Evolutionary conservation across 345 rosid genomes (phyloP), one percentile per base, ranked within the genome.

Genomic region (Eucalyptus erythrocorys): DNA sequence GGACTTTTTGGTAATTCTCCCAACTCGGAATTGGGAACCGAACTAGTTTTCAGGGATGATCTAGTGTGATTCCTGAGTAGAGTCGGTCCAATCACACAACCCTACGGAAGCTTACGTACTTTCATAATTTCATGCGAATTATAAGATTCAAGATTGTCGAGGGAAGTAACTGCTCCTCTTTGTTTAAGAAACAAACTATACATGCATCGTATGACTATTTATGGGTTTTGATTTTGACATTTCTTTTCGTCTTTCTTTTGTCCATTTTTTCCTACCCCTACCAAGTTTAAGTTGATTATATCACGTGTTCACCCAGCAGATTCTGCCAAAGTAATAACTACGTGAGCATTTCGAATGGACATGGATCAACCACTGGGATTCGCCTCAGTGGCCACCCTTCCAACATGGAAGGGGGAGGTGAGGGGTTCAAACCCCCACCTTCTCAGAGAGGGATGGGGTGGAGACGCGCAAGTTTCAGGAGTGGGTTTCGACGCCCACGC

Each of bases 11-110:
- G n/a, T n/a, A n/a, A n/a, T n/a, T n/a, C n/a, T n/a, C n/a, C n/a
- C n/a, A 0, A 17, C 55, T 1, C 2, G 0, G 1, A 51, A 51
- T 51, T 3, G 0, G 0, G 24, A 51, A 51, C 1, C 2, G 0
- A 16, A 55, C 13, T 13, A 10, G 1, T 55, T 55, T 55, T 55
- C 27, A 55, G 1, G 27, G 3, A n/a, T 0, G 2, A 3, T 24
- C 5, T 1, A 0, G 2, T 55, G 0, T 24, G 6, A 22, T 9
- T 55, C 61, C 0, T 2, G 0, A 2, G 27, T 55, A 55, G 0
- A 55, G 22, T 11, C 5, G 1, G 12, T 22, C 59, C 3, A 55
- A 3, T 55, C 12, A 24, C 13, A 1, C 2, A 24, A 24, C 27
- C 27, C 1, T 21, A 8, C 1, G 21, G 1, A 5, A 30, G 5